Evolutionary conservation across 148 eudicot genomes (phyloP).

Genomic region (Suaeda aralocaspica): DNA sequence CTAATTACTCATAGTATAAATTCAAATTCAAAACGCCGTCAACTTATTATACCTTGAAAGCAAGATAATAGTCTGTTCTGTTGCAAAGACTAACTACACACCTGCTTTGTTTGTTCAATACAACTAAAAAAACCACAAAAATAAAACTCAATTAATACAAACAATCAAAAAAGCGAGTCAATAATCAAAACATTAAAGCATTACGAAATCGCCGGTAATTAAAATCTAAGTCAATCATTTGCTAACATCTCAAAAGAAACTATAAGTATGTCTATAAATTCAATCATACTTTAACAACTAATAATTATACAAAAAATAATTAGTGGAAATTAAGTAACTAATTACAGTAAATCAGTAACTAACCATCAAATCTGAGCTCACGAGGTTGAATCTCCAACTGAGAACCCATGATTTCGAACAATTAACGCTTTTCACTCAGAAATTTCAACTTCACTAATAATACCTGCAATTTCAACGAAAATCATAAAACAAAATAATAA

Average conservation of each 20-base stretch:
- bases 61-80: constrained; percentile 60
- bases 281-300: background rate
- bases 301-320: background rate
- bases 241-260: background rate
- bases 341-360: constrained; percentile 18
- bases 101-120: constrained; percentile 69
- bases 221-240: constrained; percentile 4
- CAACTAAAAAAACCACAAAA: constrained; percentile 39
- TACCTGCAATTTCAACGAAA: constrained; percentile 24
- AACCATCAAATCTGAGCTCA: constrained; percentile 49
- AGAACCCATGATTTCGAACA: constrained; percentile 35
- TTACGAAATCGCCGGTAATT: background rate
- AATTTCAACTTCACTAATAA: background rate
- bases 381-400: constrained; percentile 62
- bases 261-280: background rate
- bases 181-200: no score
- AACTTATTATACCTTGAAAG: constrained; percentile 73
- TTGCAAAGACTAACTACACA: constrained; percentile 62
- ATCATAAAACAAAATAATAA: background rate
- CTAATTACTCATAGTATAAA: background rate
- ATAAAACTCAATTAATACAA: background rate
- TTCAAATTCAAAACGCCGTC: background rate
- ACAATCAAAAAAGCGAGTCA: background rate
- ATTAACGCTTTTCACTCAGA: background rate
- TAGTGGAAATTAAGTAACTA: no score